Evolutionary conservation across 140 eudicot species (phyloP), one percentile per base, ranked within the genome.

Genomic region (Stevia rebaudiana): DNA sequence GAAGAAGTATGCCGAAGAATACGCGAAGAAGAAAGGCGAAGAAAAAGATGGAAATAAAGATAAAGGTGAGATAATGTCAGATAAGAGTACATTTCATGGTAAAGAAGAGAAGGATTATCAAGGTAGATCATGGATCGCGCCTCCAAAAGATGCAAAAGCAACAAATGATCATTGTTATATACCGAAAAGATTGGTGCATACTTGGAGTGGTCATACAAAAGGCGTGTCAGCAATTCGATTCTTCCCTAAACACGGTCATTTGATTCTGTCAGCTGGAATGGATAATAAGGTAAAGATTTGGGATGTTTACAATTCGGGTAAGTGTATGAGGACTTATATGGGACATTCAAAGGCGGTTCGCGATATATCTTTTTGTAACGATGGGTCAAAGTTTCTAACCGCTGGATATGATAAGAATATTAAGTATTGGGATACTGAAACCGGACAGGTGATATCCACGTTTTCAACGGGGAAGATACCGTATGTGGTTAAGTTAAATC

Each of bases 291-390:
- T 92, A 47, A 92, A 92, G 86, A 92, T 92, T 6, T 92, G 98
- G 98, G 98, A 92, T 74, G 98, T 92, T 24, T 83, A 28, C 51
- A 88, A 88, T 73, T 84, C 98, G 2, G 95, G 98, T 0, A 92
- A 92, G 60, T 92, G 98, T 74, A 88, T 92, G 98, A 81, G 98
- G 74, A 92, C 98, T 64, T 92, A 92, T 58, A 92, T 92, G 98
- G 98, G 98, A 31, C 98, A 92, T 23, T 65, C 83, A 1, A 88
- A 92, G 81, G 96, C 96, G 0, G 98, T 92, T 61, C 69, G 98
- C 28, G 96, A 92, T 82, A 83, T 92, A 17, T 88, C 92, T 24
- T 92, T 92, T 76, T 76, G 86, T 64, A 92, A 92, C 60, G 98
- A 92, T 37, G 98, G 98, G 61, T 52, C 81, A 0, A 88, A 92